A percentile compares a stretch with the other conserved stretches of the same genome.
phyloP scores from a whole-genome alignment of 2,329 filamentous ascomycete species.

The Botrytis aclada region DNA sequence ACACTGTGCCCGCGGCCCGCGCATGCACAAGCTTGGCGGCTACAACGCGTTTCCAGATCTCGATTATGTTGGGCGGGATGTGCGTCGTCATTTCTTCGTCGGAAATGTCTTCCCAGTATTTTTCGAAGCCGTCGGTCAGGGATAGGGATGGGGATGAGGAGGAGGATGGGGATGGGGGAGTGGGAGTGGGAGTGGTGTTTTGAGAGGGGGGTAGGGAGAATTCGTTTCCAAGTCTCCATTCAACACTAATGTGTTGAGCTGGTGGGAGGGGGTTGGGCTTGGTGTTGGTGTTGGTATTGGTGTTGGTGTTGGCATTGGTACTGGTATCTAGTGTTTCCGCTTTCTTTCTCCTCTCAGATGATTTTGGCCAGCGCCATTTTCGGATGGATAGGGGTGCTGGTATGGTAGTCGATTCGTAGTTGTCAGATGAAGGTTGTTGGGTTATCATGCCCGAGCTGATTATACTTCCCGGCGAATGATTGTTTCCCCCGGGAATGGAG shows the following conservation, averaged over 20 bases:
- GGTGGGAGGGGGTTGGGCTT: not conserved
- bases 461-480: not conserved
- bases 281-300: not conserved
- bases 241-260: not conserved
- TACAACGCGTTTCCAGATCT: not conserved
- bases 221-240: no score
- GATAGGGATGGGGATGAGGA: not conserved
- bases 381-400: not conserved
- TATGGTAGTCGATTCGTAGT: not conserved
- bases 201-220: fast-evolving
- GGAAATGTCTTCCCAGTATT: not conserved
- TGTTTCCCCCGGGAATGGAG: not conserved
- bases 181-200: no score
- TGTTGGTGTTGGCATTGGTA: not conserved
- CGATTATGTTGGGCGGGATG: not conserved
- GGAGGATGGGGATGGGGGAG: no score
- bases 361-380: not conserved
- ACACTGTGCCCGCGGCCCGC: no score
- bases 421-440: not conserved
- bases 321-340: not conserved
- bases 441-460: not conserved
- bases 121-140: not conserved
- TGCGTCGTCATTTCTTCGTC: not conserved
- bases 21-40: not conserved
- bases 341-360: not conserved